Conservation (phyloP, 805 yeast species). For the Candida maris region DNA sequence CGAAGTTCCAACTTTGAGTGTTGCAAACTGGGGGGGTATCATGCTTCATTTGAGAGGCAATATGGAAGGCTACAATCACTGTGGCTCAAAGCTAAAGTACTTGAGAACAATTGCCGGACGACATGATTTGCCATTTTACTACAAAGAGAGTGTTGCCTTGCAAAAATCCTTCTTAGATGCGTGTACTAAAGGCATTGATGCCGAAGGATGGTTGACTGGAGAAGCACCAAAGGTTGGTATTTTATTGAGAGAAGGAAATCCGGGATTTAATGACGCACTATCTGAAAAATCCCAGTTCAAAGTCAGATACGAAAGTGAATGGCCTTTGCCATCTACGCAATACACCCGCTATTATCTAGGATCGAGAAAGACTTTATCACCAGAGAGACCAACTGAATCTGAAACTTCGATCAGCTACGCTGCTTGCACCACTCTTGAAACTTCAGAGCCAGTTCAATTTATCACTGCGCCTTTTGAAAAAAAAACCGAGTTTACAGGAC, state of each 20-base stretch:
- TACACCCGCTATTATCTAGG: slow-evolving; percentile 6
- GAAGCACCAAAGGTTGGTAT: slow-evolving; percentile 9
- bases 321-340: slow-evolving; percentile 7
- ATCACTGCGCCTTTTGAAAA: slow-evolving; percentile 3
- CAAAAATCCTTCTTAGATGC: slow-evolving; percentile 10
- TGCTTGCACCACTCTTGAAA: slow-evolving; percentile 7
- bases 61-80: slow-evolving; percentile 7
- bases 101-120: slow-evolving; percentile 10
- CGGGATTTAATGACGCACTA: slow-evolving; percentile 4
- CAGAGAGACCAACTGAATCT: not conserved
- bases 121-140: slow-evolving; percentile 11
- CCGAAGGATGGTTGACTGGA: slow-evolving; percentile 7
- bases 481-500: slow-evolving; percentile 8
- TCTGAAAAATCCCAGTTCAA: slow-evolving; percentile 3
- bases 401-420: slow-evolving; percentile 3
- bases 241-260: slow-evolving; percentile 6
- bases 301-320: slow-evolving; percentile 9
- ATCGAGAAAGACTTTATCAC: slow-evolving; percentile 1
- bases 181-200: slow-evolving; percentile 5
- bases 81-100: slow-evolving; percentile 6
- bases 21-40: slow-evolving; percentile 13
- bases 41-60: slow-evolving; percentile 11
- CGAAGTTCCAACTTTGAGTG: slow-evolving; percentile 10
- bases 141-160: slow-evolving; percentile 6
- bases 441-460: slow-evolving; percentile 4